These are phyloP conservation scores for Kokia cookei DNA, from an alignment of 441 rosid genomes.

Conservation along the genomic window DNA sequence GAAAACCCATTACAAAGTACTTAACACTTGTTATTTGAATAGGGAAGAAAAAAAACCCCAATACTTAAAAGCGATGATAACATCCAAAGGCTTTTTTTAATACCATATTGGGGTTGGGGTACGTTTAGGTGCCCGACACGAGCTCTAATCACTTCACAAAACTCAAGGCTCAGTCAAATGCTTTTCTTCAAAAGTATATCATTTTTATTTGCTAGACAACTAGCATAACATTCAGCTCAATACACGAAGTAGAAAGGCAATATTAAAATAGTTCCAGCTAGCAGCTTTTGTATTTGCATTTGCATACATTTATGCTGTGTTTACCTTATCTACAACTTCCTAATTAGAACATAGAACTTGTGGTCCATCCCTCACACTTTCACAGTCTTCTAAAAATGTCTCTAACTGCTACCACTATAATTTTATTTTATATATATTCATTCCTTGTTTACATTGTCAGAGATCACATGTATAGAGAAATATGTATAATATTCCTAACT, in stretches of 20 bases:
- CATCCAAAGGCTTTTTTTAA: too few species aligned
- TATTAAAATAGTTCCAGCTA: background rate
- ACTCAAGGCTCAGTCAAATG: background rate
- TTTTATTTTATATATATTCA: background rate
- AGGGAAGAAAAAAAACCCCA: background rate
- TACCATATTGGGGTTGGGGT: too few species aligned
- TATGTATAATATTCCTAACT: background rate
- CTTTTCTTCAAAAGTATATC: background rate
- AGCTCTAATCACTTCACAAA: too few species aligned
- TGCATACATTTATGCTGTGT: background rate
- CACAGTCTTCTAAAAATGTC: background rate
- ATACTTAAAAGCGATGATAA: background rate
- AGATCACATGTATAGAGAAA: background rate
- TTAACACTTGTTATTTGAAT: background rate
- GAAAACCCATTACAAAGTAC: background rate
- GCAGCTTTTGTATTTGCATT: background rate
- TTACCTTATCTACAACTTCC: background rate
- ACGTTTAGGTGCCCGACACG: too few species aligned
- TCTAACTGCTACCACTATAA: background rate
- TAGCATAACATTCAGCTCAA: background rate
- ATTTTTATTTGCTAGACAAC: background rate
- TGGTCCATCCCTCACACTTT: background rate
- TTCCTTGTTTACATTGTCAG: background rate
- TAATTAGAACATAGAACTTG: background rate
- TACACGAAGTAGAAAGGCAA: background rate